These are phyloP conservation scores for Articulospora tetracladia DNA, from an alignment of 495 filamentous ascomycete species.

Conservation along the genomic window DNA sequence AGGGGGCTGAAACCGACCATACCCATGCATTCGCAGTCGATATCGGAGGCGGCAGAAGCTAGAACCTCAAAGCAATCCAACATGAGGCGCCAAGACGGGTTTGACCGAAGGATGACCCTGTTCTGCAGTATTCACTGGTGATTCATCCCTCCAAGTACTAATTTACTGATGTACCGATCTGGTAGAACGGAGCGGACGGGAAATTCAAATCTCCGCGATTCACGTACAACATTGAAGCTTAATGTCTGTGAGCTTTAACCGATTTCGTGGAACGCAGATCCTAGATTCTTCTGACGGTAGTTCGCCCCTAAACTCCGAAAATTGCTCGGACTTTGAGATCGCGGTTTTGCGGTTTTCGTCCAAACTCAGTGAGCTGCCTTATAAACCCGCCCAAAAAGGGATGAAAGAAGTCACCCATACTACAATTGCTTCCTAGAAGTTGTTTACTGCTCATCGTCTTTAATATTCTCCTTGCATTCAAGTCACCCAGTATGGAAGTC, in stretches of 20 bases:
- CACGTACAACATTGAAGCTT: background rate
- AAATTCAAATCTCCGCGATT: background rate
- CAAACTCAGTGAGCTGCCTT: background rate
- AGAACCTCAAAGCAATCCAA: constrained; percentile 4
- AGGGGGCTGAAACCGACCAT: constrained; percentile 9
- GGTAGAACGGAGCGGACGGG: background rate
- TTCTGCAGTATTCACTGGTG: background rate
- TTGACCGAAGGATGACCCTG: constrained; percentile 35
- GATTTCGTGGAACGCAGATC: background rate
- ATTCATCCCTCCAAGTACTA: background rate
- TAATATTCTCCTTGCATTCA: background rate
- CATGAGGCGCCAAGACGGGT: background rate
- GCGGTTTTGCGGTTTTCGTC: background rate
- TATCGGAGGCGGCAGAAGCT: constrained; percentile 22
- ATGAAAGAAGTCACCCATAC: background rate
- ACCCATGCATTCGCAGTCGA: constrained; percentile 18
- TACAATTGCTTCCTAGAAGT: background rate
- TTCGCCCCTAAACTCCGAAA: background rate
- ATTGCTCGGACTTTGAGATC: background rate
- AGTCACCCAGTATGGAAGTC: background rate
- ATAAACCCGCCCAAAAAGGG: background rate
- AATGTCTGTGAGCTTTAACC: background rate
- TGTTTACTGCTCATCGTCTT: background rate
- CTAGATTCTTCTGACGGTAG: background rate
- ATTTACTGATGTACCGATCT: background rate